Percentiles rank a stretch among this genome's conserved stretches.
Evolutionary conservation across 1,284 basidiomycete species (phyloP).

Genomic region (Calocybe gambosa): DNA sequence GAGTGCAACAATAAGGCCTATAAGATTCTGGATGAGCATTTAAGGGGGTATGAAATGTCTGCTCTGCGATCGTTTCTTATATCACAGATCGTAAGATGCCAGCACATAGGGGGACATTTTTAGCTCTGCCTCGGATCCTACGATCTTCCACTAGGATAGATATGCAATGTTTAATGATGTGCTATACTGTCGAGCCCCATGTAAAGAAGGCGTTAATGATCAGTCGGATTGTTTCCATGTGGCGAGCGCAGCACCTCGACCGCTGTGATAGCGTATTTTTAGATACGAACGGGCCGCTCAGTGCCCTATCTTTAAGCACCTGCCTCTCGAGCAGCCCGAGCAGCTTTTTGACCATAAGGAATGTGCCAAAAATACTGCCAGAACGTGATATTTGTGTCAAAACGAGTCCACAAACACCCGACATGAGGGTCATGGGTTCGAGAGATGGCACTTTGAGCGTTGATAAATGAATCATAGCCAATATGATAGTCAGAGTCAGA

Average conservation of each 20-base stretch:
- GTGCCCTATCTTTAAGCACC: background rate
- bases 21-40: conserved; percentile 10
- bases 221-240: background rate
- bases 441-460: background rate
- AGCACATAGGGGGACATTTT: background rate
- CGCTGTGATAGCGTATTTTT: background rate
- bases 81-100: background rate
- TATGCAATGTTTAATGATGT: background rate
- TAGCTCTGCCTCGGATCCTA: conserved; percentile 1
- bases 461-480: background rate
- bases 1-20: conserved; percentile 7
- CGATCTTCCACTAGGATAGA: background rate
- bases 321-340: background rate
- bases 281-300: background rate
- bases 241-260: background rate
- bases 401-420: background rate
- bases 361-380: background rate
- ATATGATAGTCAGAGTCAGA: background rate
- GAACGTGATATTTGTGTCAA: background rate
- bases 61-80: background rate
- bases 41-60: background rate
- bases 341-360: background rate
- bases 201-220: background rate
- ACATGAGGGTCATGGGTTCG: background rate
- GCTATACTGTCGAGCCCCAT: background rate